phyloP scores from a whole-genome alignment of 352 stramenopile genomes.

The Phytophthora hybrid region DNA sequence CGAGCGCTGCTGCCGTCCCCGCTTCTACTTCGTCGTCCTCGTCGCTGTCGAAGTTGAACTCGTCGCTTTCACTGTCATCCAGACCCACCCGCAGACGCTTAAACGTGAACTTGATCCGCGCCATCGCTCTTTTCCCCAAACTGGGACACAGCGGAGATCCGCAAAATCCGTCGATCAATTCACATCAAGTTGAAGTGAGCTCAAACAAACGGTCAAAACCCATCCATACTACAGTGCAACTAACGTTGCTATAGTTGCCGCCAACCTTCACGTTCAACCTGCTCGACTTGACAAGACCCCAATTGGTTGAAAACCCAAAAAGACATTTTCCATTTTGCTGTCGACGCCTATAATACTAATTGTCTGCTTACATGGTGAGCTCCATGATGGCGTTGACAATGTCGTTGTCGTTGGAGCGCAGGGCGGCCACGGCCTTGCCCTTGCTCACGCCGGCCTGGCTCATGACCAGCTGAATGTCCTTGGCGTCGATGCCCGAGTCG shows the following conservation, averaged over 20 bases:
- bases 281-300: neutral
- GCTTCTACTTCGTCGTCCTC: constrained; percentile 2
- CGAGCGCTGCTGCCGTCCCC: neutral
- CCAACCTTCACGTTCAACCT: neutral
- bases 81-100: constrained; percentile 20
- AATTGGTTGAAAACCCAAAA: constrained; percentile 42
- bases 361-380: constrained; percentile 95
- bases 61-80: constrained; percentile 1
- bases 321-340: constrained; percentile 33
- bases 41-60: constrained; percentile 22
- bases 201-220: neutral
- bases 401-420: constrained; percentile 99
- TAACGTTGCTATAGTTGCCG: neutral
- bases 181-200: neutral
- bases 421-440: constrained; percentile 95
- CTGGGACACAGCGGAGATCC: neutral
- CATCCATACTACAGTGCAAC: neutral
- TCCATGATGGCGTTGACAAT: constrained; percentile 99
- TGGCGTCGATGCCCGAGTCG: constrained; percentile 96
- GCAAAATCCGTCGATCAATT: neutral
- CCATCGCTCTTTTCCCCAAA: constrained; percentile 11
- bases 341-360: constrained; percentile 35
- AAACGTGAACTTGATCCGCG: constrained; percentile 19
- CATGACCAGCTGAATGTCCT: constrained; percentile 99
- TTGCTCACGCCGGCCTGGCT: constrained; percentile 93